Base-by-base conservation (phyloP, 1,139 yeast genomes). In the Kluyveromyces sp. region DNA sequence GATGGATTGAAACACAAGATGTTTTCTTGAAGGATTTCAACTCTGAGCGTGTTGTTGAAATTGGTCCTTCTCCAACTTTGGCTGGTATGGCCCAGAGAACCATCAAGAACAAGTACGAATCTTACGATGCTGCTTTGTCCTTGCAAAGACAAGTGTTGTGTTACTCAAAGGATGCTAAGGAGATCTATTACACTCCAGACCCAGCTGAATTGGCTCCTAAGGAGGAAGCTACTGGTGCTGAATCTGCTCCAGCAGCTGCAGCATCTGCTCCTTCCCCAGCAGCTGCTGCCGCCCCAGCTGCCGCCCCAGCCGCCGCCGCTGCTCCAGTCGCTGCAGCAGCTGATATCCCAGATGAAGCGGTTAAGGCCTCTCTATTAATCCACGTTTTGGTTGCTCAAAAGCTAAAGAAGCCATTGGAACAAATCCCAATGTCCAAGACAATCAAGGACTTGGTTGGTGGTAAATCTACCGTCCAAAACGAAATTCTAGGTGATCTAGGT, bases 1-100 rank as follows among this genome's bases (percentile, higher is more conserved):
- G 97, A 78, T 92, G 99, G 97, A 94, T 92, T 68, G 98, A 92
- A 69, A 92, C 98, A 52, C 98, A 92, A 71, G 98, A 92, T 75
- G 97, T 90, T 50, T 86, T 92, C 67, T 80, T 92, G 66, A 85
- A 87, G 67, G 94, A 89, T 59, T 86, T 81, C 78, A 89, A 90
- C 70, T 86, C 97, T 53, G 98, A 92, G 73, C 79, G 98, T 64
- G 90, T 92, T 53, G 96, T 92, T 56, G 99, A 92, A 71, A 87
- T 92, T 55, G 99, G 99, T 48, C 99, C 99, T 53, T 89, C 97
- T 44, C 98, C 99, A 50, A 92, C 98, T 37, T 78, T 92, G 65
- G 92, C 97, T 36, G 97, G 97, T 56, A 92, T 92, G 99, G 97
- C 98, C 52, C 80, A 87, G 58, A 82, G 97, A 73, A 92, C 99